phyloP scores from a whole-genome alignment of 768 basidiomycete species.

The Hypholoma sublateritium region DNA sequence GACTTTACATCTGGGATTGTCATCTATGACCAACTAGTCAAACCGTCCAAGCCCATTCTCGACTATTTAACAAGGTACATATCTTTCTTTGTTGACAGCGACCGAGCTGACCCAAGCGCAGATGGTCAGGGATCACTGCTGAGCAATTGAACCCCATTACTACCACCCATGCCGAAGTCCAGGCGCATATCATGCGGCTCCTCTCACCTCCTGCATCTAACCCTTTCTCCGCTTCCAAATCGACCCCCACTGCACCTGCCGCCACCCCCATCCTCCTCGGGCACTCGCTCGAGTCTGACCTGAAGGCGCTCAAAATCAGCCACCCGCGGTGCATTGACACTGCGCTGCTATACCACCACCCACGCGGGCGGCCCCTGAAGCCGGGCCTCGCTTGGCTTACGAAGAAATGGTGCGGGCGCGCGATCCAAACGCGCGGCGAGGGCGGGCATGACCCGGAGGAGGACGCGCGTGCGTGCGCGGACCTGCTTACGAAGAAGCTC shows the following conservation, averaged over 20 bases:
- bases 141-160: conserved; percentile 66
- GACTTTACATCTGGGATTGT: conserved; percentile 72
- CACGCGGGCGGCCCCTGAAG: conserved; percentile 90
- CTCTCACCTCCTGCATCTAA: conserved; percentile 51
- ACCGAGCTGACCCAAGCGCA: no score
- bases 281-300: conserved; percentile 94
- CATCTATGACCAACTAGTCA: conserved; percentile 88
- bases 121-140: conserved; percentile 90
- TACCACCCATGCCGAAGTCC: conserved; percentile 79
- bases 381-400: conserved; percentile 97
- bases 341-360: conserved; percentile 87
- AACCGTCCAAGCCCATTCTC: conserved; percentile 76
- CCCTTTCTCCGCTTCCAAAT: conserved; percentile 36
- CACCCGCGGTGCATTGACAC: conserved; percentile 93
- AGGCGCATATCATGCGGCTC: conserved; percentile 62
- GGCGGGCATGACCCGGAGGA: conserved; percentile 95
- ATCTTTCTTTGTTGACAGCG: no score
- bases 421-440: conserved; percentile 84
- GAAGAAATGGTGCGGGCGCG: conserved; percentile 87
- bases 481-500: conserved; percentile 81
- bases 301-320: conserved; percentile 82
- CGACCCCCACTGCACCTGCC: conserved; percentile 27
- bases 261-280: conserved; percentile 83
- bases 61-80: conserved; percentile 86
- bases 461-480: conserved; percentile 87